These are phyloP conservation scores for Neonectria magnoliae DNA, from an alignment of 2,329 filamentous ascomycete genomes.

Conservation along the genomic window DNA sequence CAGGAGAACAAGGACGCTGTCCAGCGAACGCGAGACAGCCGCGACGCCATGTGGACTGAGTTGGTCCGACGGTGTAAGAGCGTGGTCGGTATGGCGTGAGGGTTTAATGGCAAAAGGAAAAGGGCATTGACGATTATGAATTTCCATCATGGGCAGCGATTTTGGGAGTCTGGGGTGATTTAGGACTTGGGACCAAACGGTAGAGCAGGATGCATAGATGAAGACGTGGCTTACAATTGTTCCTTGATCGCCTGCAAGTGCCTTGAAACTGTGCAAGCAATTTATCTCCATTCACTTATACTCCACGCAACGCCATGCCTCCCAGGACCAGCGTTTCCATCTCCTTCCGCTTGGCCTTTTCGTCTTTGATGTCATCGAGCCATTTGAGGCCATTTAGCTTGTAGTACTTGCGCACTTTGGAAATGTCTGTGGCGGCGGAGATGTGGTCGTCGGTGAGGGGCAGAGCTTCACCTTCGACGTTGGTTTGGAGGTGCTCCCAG, in stretches of 20 bases:
- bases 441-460: conserved; percentile 73
- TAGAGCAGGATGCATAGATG: conserved; percentile 40
- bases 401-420: conserved; percentile 84
- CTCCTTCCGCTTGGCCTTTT: conserved; percentile 58
- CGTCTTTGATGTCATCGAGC: conserved; percentile 57
- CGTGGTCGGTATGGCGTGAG: conserved; percentile 50
- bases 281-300: conserved; percentile 40
- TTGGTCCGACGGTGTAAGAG: conserved; percentile 64
- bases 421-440: conserved; percentile 67
- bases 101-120: conserved; percentile 20
- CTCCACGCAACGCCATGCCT: conserved; percentile 71
- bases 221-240: conserved; percentile 43
- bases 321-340: conserved; percentile 77
- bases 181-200: conserved; percentile 37
- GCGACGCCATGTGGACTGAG: conserved; percentile 72
- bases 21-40: conserved; percentile 67
- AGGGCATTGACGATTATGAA: conserved; percentile 34
- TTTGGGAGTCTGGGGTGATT: conserved; percentile 40
- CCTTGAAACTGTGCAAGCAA: neutral
- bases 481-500: conserved; percentile 66
- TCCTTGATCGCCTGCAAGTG: conserved; percentile 13
- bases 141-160: conserved; percentile 45
- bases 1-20: conserved; percentile 81
- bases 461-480: conserved; percentile 69
- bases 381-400: conserved; percentile 75